Evolutionary conservation across 2,329 filamentous ascomycete genomes (phyloP).

Genomic region (Claviceps purpurea): DNA sequence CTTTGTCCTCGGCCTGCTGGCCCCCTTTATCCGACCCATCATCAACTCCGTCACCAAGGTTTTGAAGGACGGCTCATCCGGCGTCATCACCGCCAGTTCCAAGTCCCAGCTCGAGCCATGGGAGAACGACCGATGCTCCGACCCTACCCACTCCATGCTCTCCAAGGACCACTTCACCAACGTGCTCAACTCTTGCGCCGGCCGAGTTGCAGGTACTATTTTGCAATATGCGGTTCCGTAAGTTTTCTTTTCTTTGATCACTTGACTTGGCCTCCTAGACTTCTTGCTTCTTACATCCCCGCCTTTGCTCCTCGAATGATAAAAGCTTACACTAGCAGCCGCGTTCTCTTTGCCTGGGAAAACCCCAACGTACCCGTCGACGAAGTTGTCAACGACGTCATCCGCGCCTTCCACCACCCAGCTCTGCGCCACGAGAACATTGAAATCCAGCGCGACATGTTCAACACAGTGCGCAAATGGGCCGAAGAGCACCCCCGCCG

Average conservation of each 20-base stretch:
- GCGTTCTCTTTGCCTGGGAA: conserved; percentile 86
- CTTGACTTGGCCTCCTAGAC: neutral
- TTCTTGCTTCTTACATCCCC: neutral
- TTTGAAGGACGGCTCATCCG: conserved; percentile 73
- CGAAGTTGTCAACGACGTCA: conserved; percentile 69
- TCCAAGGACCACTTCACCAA: conserved; percentile 80
- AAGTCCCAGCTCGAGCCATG: conserved; percentile 69
- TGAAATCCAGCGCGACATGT: conserved; percentile 83
- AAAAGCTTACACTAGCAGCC: conserved; percentile 15
- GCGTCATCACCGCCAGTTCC: conserved; percentile 52
- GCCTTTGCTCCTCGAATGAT: neutral
- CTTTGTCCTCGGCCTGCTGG: conserved; percentile 80
- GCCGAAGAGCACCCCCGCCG: conserved; percentile 54
- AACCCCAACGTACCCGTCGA: conserved; percentile 71
- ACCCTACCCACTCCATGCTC: conserved; percentile 72
- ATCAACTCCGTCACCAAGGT: conserved; percentile 76
- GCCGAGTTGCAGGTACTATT: conserved; percentile 58
- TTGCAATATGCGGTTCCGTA: conserved; percentile 76
- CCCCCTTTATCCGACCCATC: conserved; percentile 83
- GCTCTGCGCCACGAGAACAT: conserved; percentile 60
- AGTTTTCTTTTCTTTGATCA: conserved; percentile 16
- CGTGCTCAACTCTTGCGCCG: conserved; percentile 63
- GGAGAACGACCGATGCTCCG: conserved; percentile 60
- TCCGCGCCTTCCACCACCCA: conserved; percentile 83
- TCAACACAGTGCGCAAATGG: conserved; percentile 72